phyloP scores from a whole-genome alignment of 192 early-diverging fungal species.

The Backusella sp. region DNA sequence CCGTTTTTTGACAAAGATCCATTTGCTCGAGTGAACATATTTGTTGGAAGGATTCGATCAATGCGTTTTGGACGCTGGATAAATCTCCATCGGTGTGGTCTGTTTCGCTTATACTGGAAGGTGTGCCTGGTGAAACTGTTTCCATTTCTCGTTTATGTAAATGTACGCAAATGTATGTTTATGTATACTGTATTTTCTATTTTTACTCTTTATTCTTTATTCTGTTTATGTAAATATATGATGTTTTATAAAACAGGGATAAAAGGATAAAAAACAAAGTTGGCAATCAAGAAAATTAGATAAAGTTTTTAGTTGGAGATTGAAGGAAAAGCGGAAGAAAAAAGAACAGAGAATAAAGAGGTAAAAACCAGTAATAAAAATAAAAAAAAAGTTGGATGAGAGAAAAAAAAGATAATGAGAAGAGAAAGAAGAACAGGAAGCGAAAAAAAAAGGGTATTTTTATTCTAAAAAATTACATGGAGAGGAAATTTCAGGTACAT shows the following conservation, averaged over 20 bases:
- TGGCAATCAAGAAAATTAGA: neutral
- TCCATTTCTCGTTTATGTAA: neutral
- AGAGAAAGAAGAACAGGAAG: neutral
- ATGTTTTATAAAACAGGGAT: neutral
- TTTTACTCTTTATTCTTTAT: neutral
- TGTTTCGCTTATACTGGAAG: neutral
- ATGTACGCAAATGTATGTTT: neutral
- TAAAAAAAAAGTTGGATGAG: neutral
- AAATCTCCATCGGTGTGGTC: neutral
- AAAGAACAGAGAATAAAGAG: neutral
- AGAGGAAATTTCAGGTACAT: slow-evolving; percentile 2
- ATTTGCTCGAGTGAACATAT: slow-evolving; percentile 17
- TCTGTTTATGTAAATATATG: neutral
- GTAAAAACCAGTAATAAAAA: neutral
- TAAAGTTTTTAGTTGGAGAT: neutral
- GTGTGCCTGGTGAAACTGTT: neutral
- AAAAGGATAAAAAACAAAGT: neutral
- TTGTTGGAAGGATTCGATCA: slow-evolving; percentile 11
- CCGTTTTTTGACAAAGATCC: neutral
- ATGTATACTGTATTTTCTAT: neutral
- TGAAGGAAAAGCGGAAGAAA: neutral
- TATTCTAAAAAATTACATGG: neutral
- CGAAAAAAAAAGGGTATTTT: neutral
- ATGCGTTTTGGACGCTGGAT: neutral
- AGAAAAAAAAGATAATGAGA: neutral